These are phyloP conservation scores for Ophiocordyceps unilateralis DNA, from an alignment of 2,329 filamentous ascomycete species.

Conservation along the genomic window DNA sequence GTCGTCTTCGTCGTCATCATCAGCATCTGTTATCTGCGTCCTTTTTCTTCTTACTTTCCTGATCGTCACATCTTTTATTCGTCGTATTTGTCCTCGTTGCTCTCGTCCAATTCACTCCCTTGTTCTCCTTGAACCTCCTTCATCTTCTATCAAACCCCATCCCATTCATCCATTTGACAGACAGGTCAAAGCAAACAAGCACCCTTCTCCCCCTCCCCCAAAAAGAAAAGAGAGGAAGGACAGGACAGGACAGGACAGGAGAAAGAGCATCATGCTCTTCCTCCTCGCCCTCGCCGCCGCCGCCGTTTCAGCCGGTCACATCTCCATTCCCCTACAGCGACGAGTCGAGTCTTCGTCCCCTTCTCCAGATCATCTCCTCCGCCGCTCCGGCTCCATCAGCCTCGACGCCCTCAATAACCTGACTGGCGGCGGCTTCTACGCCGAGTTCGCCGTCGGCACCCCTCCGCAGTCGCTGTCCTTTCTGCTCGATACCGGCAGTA, in stretches of 20 bases:
- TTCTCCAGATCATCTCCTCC: constrained; percentile 4
- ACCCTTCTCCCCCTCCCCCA: not conserved
- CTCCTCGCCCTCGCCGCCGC: constrained; percentile 5
- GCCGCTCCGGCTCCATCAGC: constrained; percentile 10
- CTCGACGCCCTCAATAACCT: constrained; percentile 32
- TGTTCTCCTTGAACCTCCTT: no score
- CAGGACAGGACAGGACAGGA: no score
- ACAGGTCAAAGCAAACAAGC: no score
- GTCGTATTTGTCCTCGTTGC: no score
- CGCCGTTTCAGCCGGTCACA: constrained; percentile 7
- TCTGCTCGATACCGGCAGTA: constrained; percentile 45
- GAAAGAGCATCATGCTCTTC: not conserved
- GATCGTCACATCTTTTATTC: no score
- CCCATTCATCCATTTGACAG: no score
- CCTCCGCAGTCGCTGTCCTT: constrained; percentile 36
- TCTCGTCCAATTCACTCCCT: no score
- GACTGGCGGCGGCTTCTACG: constrained; percentile 37
- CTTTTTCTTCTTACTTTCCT: no score
- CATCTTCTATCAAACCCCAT: no score
- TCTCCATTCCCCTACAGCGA: constrained; percentile 7
- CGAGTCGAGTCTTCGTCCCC: not conserved
- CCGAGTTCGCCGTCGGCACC: constrained; percentile 39
- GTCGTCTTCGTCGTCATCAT: not conserved
- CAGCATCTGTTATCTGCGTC: no score
- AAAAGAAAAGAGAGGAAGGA: not conserved